Percentiles rank a stretch among this genome's conserved stretches.
Conservation (phyloP, 192 early-diverging fungal genomes). For the Coemansia sp. region DNA sequence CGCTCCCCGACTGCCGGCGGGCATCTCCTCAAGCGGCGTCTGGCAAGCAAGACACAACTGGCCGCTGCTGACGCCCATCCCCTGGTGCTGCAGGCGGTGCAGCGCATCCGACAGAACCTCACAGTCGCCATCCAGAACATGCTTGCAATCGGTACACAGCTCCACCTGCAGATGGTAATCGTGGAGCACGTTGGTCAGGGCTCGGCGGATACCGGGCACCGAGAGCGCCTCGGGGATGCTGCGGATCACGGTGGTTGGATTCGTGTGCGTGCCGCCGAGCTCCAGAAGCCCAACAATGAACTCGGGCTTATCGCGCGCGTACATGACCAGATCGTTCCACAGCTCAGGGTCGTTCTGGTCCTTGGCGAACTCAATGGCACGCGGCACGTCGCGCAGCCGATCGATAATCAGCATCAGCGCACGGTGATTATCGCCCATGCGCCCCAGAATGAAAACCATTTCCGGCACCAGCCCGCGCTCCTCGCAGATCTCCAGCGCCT, state of each 20-base stretch:
- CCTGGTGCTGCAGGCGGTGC: slow-evolving; percentile 67
- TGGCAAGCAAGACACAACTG: slow-evolving; percentile 42
- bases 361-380: slow-evolving; percentile 97
- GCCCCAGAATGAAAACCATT: slow-evolving; percentile 96
- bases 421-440: slow-evolving; percentile 94
- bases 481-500: slow-evolving; percentile 75
- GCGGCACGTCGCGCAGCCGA: slow-evolving; percentile 81
- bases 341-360: slow-evolving; percentile 94
- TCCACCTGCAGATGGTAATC: slow-evolving; percentile 93
- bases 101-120: slow-evolving; percentile 73
- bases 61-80: slow-evolving; percentile 59
- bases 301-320: slow-evolving; percentile 95
- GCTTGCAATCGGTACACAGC: slow-evolving; percentile 85
- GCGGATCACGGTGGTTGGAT: slow-evolving; percentile 77
- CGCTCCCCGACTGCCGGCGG: slow-evolving; percentile 22
- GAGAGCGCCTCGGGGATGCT: slow-evolving; percentile 76
- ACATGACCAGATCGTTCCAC: slow-evolving; percentile 94
- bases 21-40: slow-evolving; percentile 44
- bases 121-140: slow-evolving; percentile 87
- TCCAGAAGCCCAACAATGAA: slow-evolving; percentile 93
- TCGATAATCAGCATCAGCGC: slow-evolving; percentile 94
- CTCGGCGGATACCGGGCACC: slow-evolving; percentile 78
- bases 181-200: slow-evolving; percentile 85
- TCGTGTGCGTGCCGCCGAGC: slow-evolving; percentile 83
- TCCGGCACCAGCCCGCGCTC: slow-evolving; percentile 87